Conservation (phyloP, 1,284 basidiomycete species). For the Ceratobasidium sp. region DNA sequence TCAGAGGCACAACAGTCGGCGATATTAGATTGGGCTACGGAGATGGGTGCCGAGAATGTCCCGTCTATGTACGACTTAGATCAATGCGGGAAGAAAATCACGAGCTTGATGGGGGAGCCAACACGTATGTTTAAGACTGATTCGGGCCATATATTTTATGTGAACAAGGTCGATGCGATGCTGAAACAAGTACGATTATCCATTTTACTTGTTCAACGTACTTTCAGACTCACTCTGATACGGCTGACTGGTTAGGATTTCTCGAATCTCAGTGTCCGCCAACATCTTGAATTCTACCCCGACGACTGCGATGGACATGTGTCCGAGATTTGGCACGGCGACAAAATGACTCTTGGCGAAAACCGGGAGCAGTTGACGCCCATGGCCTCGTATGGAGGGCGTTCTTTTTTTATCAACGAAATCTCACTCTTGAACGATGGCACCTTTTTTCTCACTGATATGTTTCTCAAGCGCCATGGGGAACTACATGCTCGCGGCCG, state of each 20-base stretch:
- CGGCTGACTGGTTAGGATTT: slow-evolving; percentile 14
- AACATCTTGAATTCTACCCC: slow-evolving; percentile 22
- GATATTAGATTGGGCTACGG: no score
- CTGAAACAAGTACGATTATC: slow-evolving; percentile 15
- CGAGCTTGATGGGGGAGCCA: no score
- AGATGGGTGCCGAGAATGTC: no score
- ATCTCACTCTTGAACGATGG: not conserved
- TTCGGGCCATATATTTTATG: slow-evolving; percentile 26
- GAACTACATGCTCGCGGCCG: slow-evolving; percentile 23
- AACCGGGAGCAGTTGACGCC: slow-evolving; percentile 16
- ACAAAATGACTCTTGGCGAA: slow-evolving; percentile 8
- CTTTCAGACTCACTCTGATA: no score
- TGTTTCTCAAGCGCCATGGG: slow-evolving; percentile 7
- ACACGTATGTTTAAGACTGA: slow-evolving; percentile 38
- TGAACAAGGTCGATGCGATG: slow-evolving; percentile 25
- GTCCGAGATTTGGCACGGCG: slow-evolving; percentile 16
- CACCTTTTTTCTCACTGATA: not conserved
- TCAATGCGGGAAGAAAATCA: no score
- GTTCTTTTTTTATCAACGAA: not conserved
- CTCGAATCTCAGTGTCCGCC: not conserved
- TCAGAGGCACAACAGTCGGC: no score
- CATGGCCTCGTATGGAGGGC: not conserved
- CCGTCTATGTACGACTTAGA: no score
- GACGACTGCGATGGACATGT: not conserved
- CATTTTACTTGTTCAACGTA: not conserved